These are phyloP conservation scores for Eutypa lata DNA, from an alignment of 2,329 filamentous ascomycete genomes.

Conservation along the genomic window DNA sequence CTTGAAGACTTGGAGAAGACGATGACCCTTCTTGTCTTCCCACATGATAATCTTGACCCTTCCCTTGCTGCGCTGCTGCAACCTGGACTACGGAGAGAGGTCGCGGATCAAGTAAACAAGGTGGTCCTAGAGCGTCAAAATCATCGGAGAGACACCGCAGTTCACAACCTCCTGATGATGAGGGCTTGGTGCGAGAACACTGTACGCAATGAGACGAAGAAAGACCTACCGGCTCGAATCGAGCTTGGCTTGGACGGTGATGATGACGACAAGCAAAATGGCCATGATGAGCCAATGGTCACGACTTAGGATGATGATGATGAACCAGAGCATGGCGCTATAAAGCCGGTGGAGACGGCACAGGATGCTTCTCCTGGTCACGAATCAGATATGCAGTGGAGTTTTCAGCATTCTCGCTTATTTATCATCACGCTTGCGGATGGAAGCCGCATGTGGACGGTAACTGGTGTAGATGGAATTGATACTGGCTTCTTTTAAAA, in stretches of 20 bases:
- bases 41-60: slow-evolving; percentile 73
- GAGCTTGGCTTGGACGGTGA: slow-evolving; percentile 36
- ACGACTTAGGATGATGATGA: slow-evolving; percentile 37
- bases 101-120: slow-evolving; percentile 87
- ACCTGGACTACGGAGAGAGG: slow-evolving; percentile 72
- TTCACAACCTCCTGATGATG: slow-evolving; percentile 76
- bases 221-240: slow-evolving; percentile 37
- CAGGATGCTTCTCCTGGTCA: not conserved
- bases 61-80: slow-evolving; percentile 75
- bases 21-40: slow-evolving; percentile 88
- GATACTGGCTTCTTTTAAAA: not conserved
- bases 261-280: slow-evolving; percentile 32
- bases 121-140: slow-evolving; percentile 76
- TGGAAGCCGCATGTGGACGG: not conserved
- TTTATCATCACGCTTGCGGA: not conserved
- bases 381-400: not conserved
- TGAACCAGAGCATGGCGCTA: not conserved
- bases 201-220: slow-evolving; percentile 41
- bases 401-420: not conserved
- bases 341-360: too few relatives aligned
- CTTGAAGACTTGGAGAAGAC: slow-evolving; percentile 86
- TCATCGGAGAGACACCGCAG: slow-evolving; percentile 72
- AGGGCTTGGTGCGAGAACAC: slow-evolving; percentile 79
- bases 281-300: slow-evolving; percentile 48
- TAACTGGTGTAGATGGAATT: not conserved